These are phyloP conservation scores for Coemansia sp. DNA, from an alignment of 192 early-diverging fungal genomes.

Conservation along the genomic window DNA sequence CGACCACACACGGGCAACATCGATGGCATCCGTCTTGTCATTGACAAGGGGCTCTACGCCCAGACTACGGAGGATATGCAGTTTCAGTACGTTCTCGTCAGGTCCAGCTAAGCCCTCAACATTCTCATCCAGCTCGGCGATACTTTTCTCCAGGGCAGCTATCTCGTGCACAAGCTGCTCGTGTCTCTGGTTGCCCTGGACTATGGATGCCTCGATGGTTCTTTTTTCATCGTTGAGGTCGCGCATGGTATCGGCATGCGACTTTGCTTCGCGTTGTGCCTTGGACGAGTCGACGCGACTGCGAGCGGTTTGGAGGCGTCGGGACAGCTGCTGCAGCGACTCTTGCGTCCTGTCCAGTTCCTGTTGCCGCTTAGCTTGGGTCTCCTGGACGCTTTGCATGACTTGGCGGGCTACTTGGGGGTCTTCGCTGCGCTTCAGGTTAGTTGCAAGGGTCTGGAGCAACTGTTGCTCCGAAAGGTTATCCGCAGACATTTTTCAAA, in stretches of 20 bases:
- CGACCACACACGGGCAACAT: constrained; percentile 22
- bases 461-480: constrained; percentile 34
- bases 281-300: constrained; percentile 36
- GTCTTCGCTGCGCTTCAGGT: constrained; percentile 35
- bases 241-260: constrained; percentile 44
- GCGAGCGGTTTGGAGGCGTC: constrained; percentile 35
- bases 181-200: constrained; percentile 12
- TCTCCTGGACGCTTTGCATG: constrained; percentile 8
- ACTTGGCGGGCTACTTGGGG: constrained; percentile 17
- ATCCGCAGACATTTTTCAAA: constrained; percentile 16
- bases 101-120: constrained; percentile 19
- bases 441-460: constrained; percentile 20
- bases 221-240: constrained; percentile 28
- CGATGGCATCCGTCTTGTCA: constrained; percentile 14
- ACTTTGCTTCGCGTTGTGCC: constrained; percentile 45
- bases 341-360: constrained; percentile 35
- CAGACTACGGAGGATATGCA: constrained; percentile 39
- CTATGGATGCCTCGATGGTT: constrained; percentile 13
- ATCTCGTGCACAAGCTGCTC: constrained; percentile 15
- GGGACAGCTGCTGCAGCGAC: constrained; percentile 39
- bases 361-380: constrained; percentile 7
- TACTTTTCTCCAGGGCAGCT: constrained; percentile 17
- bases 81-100: constrained; percentile 29
- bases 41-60: constrained; percentile 41
- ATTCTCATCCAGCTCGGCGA: constrained; percentile 20